phyloP scores from a whole-genome alignment of 441 rosid species.

The Arabidopsis lyrata region DNA sequence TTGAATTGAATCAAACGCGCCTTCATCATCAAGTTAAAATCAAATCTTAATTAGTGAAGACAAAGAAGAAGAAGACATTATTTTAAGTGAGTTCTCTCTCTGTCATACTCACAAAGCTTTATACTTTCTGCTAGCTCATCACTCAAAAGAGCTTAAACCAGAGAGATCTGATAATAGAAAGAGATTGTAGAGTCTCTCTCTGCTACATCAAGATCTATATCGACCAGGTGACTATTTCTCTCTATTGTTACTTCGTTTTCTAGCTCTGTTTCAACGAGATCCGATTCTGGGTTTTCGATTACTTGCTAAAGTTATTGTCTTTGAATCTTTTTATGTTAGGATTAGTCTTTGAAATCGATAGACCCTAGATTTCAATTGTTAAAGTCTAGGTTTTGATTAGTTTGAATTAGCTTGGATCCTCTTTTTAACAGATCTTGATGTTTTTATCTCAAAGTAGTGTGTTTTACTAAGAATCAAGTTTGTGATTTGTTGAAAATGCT shows the following conservation, averaged over 20 bases:
- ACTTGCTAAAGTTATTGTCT: conserved; percentile 29
- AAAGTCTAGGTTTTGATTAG: background rate
- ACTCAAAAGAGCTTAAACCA: conserved; percentile 25
- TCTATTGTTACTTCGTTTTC: background rate
- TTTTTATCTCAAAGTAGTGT: conserved; percentile 22
- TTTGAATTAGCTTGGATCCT: background rate
- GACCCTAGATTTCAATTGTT: conserved; percentile 15
- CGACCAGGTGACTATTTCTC: conserved; percentile 25
- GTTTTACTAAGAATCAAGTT: conserved; percentile 5
- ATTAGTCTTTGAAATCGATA: background rate
- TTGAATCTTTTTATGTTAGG: background rate
- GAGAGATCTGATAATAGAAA: conserved; percentile 35
- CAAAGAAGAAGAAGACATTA: background rate
- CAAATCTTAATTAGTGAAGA: conserved; percentile 30
- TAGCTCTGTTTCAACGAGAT: conserved; percentile 28
- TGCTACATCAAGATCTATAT: conserved; percentile 31
- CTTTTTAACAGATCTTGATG: conserved; percentile 21
- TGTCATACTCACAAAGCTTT: conserved; percentile 32
- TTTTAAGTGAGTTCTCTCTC: conserved; percentile 35
- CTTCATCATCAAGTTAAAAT: conserved; percentile 31
- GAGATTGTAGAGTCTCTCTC: conserved; percentile 22
- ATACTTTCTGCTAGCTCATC: conserved; percentile 39
- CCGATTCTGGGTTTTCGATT: conserved; percentile 28
- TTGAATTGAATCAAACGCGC: conserved; percentile 30
- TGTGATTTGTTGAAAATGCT: conserved; percentile 22